A percentile compares a stretch with the other conserved stretches of the same genome.
phyloP scores from a whole-genome alignment of 176 grass and related monocot species.

The Paspalum notatum region DNA sequence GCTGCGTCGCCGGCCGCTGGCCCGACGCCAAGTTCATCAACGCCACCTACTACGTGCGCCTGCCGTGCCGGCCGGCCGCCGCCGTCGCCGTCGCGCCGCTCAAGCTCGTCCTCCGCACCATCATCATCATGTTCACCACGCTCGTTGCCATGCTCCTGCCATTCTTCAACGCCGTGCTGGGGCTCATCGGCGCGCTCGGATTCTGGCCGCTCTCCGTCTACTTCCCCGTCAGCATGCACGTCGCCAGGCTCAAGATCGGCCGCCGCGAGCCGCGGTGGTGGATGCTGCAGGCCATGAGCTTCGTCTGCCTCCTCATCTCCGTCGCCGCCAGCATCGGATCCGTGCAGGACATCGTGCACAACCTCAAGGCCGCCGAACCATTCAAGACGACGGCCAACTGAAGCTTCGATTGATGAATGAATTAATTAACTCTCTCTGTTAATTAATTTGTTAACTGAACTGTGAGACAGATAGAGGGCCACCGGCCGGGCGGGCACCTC shows the following conservation, averaged over 20 bases:
- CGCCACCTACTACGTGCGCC: constrained; percentile 66
- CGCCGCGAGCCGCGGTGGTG: constrained; percentile 68
- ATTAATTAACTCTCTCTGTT: constrained; percentile 17
- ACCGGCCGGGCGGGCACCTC: not conserved
- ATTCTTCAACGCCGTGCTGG: constrained; percentile 93
- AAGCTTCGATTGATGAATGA: not conserved
- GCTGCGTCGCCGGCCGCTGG: constrained; percentile 62
- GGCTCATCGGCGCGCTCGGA: constrained; percentile 83
- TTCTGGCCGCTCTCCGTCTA: constrained; percentile 99
- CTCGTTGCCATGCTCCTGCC: constrained; percentile 85
- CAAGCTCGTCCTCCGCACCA: constrained; percentile 77
- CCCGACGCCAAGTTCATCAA: constrained; percentile 91
- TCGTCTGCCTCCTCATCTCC: constrained; percentile 83
- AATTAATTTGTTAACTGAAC: constrained; percentile 32
- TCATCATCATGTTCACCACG: constrained; percentile 93
- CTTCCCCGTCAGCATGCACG: constrained; percentile 92
- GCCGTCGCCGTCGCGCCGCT: constrained; percentile 62
- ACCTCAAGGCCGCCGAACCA: constrained; percentile 69
- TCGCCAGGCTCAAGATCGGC: constrained; percentile 61
- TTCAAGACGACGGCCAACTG: constrained; percentile 54
- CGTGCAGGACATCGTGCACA: constrained; percentile 93
- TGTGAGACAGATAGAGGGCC: not conserved
- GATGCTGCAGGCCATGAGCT: constrained; percentile 82
- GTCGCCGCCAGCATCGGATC: constrained; percentile 80
- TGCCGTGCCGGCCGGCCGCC: constrained; percentile 45